These are phyloP conservation scores for Russula virescens DNA, from an alignment of 768 basidiomycete species.

Conservation along the genomic window DNA sequence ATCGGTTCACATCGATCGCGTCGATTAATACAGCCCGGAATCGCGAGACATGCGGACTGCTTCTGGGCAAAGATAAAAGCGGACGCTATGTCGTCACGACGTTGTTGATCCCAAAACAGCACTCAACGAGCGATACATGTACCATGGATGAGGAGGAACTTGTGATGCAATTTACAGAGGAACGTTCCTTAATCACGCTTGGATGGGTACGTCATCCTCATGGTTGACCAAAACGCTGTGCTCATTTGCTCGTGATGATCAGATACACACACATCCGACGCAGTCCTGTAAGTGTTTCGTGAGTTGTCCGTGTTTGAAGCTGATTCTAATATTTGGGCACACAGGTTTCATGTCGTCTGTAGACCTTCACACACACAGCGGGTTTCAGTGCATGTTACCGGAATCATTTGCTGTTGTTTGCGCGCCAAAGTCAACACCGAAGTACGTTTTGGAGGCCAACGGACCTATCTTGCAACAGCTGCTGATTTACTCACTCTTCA, in stretches of 20 bases:
- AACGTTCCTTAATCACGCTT: slow-evolving; percentile 73
- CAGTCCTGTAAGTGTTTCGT: slow-evolving; percentile 62
- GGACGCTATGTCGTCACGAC: slow-evolving; percentile 70
- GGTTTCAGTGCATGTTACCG: slow-evolving; percentile 83
- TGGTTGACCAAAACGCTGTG: background rate
- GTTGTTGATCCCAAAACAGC: slow-evolving; percentile 83
- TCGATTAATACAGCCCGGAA: slow-evolving; percentile 71
- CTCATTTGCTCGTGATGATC: slow-evolving; percentile 12
- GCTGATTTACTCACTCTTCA: background rate
- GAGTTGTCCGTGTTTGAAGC: background rate
- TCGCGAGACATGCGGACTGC: slow-evolving; percentile 80
- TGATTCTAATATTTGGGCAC: slow-evolving; percentile 5
- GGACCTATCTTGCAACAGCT: background rate
- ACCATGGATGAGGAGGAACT: slow-evolving; percentile 88
- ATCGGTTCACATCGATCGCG: slow-evolving; percentile 72
- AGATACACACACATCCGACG: slow-evolving; percentile 93
- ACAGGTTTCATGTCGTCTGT: slow-evolving; percentile 91
- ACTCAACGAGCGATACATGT: slow-evolving; percentile 86
- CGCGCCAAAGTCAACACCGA: slow-evolving; percentile 72
- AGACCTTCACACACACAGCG: slow-evolving; percentile 86
- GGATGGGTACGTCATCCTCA: slow-evolving; percentile 67
- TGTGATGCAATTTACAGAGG: slow-evolving; percentile 79
- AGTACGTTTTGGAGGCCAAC: slow-evolving; percentile 38
- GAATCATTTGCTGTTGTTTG: slow-evolving; percentile 94
- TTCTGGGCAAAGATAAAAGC: slow-evolving; percentile 64